Evolutionary conservation across 2,329 filamentous ascomycete species (phyloP).

Genomic region (Cladophialophora psammophila): DNA sequence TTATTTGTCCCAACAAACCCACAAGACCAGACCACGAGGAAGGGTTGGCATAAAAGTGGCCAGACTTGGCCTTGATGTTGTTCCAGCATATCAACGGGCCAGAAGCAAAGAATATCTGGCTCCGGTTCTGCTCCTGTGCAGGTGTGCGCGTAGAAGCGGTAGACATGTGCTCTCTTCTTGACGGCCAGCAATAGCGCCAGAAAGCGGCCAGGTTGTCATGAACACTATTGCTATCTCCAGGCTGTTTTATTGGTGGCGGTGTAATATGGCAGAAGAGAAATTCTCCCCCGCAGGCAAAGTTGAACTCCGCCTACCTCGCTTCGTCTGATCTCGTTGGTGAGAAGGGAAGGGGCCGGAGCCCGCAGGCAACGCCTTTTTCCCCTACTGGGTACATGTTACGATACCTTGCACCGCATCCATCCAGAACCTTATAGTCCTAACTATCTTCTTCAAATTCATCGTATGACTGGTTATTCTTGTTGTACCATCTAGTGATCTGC

Average conservation of each 20-base stretch:
- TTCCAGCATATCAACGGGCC: neutral
- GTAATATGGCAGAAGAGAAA: neutral
- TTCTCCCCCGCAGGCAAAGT: neutral
- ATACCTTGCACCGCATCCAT: neutral
- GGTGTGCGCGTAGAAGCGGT: neutral
- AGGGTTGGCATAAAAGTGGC: neutral
- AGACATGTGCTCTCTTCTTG: neutral
- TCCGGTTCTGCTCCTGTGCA: neutral
- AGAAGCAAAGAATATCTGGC: neutral
- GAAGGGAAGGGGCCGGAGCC: neutral
- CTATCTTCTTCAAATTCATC: neutral
- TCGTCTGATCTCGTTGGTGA: neutral
- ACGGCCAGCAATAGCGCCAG: neutral
- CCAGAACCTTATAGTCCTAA: constrained; percentile 2
- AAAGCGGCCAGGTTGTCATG: neutral
- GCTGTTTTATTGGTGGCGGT: neutral
- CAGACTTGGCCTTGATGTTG: neutral
- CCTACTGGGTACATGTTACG: neutral
- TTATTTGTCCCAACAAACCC: neutral
- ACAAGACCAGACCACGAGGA: neutral
- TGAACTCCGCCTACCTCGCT: neutral
- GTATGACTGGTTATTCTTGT: neutral
- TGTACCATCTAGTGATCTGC: neutral
- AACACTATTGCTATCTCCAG: neutral
- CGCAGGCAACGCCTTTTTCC: neutral